These are phyloP conservation scores for Scutellaria minor DNA, from an alignment of 257 asterid genomes.

Conservation along the genomic window DNA sequence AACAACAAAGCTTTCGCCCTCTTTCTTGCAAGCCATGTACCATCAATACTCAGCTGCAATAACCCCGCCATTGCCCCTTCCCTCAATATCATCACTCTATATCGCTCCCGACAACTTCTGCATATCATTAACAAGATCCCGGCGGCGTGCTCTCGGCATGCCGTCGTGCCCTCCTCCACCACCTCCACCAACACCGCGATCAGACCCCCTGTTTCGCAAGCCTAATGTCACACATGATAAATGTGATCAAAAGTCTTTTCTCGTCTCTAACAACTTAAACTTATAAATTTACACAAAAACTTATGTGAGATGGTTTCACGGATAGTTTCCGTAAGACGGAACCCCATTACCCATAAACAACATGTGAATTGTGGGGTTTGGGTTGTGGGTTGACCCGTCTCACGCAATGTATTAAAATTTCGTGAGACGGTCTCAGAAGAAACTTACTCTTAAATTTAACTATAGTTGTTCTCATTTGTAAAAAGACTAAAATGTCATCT, in stretches of 20 bases:
- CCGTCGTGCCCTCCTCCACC: conserved; percentile 73
- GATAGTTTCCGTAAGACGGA: too few species aligned
- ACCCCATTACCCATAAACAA: too few species aligned
- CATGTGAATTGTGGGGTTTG: too few species aligned
- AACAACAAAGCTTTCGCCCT: conserved; percentile 70
- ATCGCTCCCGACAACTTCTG: conserved; percentile 60
- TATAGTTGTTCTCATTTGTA: too few species aligned
- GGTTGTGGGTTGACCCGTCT: too few species aligned
- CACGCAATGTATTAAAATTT: too few species aligned
- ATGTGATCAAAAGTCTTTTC: neutral
- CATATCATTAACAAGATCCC: conserved; percentile 60
- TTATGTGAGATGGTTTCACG: too few species aligned
- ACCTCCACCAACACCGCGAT: conserved; percentile 70
- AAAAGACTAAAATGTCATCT: too few species aligned
- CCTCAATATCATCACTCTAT: conserved; percentile 67
- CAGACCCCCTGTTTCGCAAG: conserved; percentile 47
- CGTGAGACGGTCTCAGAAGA: too few species aligned
- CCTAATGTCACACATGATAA: conserved; percentile 33
- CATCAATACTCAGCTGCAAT: conserved; percentile 76
- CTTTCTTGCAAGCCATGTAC: conserved; percentile 64
- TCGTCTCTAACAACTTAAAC: too few species aligned
- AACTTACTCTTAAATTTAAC: too few species aligned
- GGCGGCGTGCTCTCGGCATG: conserved; percentile 70
- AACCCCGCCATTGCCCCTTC: conserved; percentile 86
- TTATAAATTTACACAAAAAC: too few species aligned